These are phyloP conservation scores for Colletotrichum sp. DNA, from an alignment of 2,329 filamentous ascomycete genomes.

Conservation along the genomic window DNA sequence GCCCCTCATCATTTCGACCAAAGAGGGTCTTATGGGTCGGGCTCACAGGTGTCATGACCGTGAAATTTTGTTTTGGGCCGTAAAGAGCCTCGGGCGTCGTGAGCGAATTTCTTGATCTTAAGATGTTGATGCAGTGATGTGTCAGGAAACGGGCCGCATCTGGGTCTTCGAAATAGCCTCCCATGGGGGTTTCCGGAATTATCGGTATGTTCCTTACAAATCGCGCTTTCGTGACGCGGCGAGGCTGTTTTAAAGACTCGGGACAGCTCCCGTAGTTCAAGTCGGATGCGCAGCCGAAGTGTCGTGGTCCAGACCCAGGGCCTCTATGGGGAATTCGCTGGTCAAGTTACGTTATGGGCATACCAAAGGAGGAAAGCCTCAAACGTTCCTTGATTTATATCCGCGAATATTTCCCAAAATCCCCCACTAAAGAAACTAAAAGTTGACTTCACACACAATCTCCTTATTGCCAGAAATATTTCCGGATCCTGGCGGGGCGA, in stretches of 20 bases:
- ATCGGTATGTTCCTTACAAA: neutral
- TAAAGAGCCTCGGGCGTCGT: neutral
- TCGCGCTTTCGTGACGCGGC: neutral
- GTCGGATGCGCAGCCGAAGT: neutral
- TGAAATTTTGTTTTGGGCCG: neutral
- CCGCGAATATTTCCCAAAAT: neutral
- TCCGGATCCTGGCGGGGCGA: neutral
- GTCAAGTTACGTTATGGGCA: neutral
- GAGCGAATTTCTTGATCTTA: neutral
- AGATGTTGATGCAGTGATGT: neutral
- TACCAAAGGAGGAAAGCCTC: neutral
- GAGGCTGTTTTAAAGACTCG: neutral
- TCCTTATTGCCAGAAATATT: neutral
- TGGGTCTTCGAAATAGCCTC: neutral
- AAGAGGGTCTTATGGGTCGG: neutral
- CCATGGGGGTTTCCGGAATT: neutral
- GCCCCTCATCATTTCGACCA: neutral
- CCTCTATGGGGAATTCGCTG: neutral
- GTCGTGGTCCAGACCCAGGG: neutral
- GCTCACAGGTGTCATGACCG: neutral
- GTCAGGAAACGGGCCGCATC: neutral
- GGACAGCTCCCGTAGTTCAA: neutral
- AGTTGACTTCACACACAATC: neutral
- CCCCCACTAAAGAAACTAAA: neutral
- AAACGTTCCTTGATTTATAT: neutral